phyloP scores from a whole-genome alignment of 1,139 yeast species.

The Blastobotrys indianensis region DNA sequence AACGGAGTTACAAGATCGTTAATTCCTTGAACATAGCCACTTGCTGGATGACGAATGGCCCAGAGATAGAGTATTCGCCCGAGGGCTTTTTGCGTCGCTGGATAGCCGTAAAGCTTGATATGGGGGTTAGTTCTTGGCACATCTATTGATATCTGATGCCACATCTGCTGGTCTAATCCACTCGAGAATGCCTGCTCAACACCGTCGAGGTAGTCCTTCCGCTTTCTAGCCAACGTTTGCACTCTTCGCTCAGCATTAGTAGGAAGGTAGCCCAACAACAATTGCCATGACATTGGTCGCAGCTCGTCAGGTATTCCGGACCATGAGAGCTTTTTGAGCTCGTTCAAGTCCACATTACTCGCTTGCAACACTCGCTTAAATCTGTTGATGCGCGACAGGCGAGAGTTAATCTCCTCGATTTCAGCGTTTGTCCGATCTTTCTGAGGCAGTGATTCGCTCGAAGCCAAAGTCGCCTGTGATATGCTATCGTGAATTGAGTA shows the following conservation, averaged over 20 bases:
- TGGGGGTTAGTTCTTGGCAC: slow-evolving; percentile 93
- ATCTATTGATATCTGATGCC: slow-evolving; percentile 96
- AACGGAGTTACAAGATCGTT: slow-evolving; percentile 94
- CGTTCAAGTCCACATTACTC: slow-evolving; percentile 57
- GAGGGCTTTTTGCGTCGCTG: slow-evolving; percentile 66
- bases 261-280: slow-evolving; percentile 83
- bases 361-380: slow-evolving; percentile 60
- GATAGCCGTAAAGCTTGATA: slow-evolving; percentile 61
- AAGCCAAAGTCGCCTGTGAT: slow-evolving; percentile 10
- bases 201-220: slow-evolving; percentile 82
- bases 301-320: slow-evolving; percentile 83
- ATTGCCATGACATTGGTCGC: slow-evolving; percentile 85
- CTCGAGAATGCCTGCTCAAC: slow-evolving; percentile 54
- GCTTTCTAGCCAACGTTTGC: slow-evolving; percentile 64
- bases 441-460: slow-evolving; percentile 8
- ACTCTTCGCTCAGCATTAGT: slow-evolving; percentile 72
- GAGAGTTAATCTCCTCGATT: slow-evolving; percentile 51
- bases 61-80: slow-evolving; percentile 82
- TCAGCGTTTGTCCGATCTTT: slow-evolving; percentile 36
- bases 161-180: slow-evolving; percentile 68
- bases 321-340: slow-evolving; percentile 80
- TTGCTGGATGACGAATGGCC: slow-evolving; percentile 97
- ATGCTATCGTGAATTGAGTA: slow-evolving; percentile 33
- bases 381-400: slow-evolving; percentile 56
- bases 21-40: slow-evolving; percentile 98